Percentiles rank a stretch among this genome's conserved stretches.
These are phyloP conservation scores for Phyllosticta citribraziliensis DNA, from an alignment of 2,329 filamentous ascomycete genomes.

Conservation along the genomic window DNA sequence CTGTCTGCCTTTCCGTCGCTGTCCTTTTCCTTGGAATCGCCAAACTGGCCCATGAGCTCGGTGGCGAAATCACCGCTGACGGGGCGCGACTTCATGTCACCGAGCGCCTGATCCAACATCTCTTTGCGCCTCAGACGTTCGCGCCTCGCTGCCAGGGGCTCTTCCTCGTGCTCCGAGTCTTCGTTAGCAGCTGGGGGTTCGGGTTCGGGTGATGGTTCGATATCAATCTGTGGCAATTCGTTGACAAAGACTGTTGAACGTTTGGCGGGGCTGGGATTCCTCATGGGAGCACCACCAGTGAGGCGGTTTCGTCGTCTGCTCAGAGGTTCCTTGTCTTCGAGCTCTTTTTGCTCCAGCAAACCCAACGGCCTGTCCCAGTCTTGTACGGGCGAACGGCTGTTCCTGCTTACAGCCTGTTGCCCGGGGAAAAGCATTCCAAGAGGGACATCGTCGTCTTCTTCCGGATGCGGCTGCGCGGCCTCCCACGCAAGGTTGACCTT, in stretches of 20 bases:
- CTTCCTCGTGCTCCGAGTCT: slow-evolving; percentile 38
- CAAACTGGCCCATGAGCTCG: slow-evolving; percentile 50
- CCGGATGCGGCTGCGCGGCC: slow-evolving; percentile 38
- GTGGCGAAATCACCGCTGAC: slow-evolving; percentile 58
- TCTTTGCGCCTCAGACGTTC: slow-evolving; percentile 54
- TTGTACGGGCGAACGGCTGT: slow-evolving; percentile 5
- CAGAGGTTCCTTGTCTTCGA: slow-evolving; percentile 89
- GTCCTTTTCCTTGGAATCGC: slow-evolving; percentile 19
- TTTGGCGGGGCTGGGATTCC: slow-evolving; percentile 17
- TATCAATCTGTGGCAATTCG: background rate
- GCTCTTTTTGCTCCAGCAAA: slow-evolving; percentile 67
- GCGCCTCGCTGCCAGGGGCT: slow-evolving; percentile 59
- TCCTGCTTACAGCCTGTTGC: slow-evolving; percentile 33
- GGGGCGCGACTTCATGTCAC: slow-evolving; percentile 36
- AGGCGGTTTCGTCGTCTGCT: slow-evolving; percentile 67
- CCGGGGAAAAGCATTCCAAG: slow-evolving; percentile 68
- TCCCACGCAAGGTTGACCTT: slow-evolving; percentile 90
- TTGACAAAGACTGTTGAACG: slow-evolving; percentile 8
- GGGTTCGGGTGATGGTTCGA: background rate
- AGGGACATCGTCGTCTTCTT: slow-evolving; percentile 67
- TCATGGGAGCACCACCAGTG: slow-evolving; percentile 46
- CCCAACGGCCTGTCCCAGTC: slow-evolving; percentile 57
- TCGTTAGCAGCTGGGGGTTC: slow-evolving; percentile 17
- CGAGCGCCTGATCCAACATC: slow-evolving; percentile 34
- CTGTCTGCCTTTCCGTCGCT: slow-evolving; percentile 15